These are phyloP conservation scores for Penicillium subrubescens DNA, from an alignment of 495 filamentous ascomycete genomes.

Conservation along the genomic window DNA sequence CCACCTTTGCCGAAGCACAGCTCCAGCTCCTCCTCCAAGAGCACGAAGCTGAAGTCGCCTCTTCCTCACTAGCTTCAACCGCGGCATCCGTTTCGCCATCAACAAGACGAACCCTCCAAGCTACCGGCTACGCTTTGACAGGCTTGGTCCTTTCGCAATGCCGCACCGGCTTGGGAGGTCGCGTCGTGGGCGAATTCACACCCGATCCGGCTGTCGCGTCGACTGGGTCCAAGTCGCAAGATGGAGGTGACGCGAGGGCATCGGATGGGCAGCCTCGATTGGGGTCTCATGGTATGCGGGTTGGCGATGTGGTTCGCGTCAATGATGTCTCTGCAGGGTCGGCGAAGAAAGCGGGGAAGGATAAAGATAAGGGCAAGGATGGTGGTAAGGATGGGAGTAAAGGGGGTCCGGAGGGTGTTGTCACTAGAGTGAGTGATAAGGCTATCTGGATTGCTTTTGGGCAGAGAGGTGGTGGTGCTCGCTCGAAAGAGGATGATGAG, in stretches of 20 bases:
- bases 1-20: constrained; percentile 76
- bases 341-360: constrained; percentile 66
- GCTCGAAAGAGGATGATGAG: constrained; percentile 55
- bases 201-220: constrained; percentile 67
- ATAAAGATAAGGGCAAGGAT: constrained; percentile 67
- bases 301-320: constrained; percentile 85
- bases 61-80: constrained; percentile 62
- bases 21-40: constrained; percentile 76
- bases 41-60: constrained; percentile 65
- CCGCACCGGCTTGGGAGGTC: constrained; percentile 89
- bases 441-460: constrained; percentile 70
- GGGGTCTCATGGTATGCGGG: constrained; percentile 79
- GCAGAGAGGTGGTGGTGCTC: constrained; percentile 53
- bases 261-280: constrained; percentile 43
- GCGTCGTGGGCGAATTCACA: constrained; percentile 78
- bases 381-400: constrained; percentile 34
- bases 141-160: constrained; percentile 76
- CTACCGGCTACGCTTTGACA: constrained; percentile 83
- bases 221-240: constrained; percentile 16
- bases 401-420: constrained; percentile 77
- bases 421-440: constrained; percentile 64
- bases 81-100: constrained; percentile 67
- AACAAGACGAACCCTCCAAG: constrained; percentile 73
- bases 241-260: constrained; percentile 36
- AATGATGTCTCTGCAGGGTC: constrained; percentile 69